Percentiles rank a stretch among this genome's conserved stretches.
These are phyloP conservation scores for Fraxinus latifolia DNA, from an alignment of 305 asterid genomes.

Conservation along the genomic window DNA sequence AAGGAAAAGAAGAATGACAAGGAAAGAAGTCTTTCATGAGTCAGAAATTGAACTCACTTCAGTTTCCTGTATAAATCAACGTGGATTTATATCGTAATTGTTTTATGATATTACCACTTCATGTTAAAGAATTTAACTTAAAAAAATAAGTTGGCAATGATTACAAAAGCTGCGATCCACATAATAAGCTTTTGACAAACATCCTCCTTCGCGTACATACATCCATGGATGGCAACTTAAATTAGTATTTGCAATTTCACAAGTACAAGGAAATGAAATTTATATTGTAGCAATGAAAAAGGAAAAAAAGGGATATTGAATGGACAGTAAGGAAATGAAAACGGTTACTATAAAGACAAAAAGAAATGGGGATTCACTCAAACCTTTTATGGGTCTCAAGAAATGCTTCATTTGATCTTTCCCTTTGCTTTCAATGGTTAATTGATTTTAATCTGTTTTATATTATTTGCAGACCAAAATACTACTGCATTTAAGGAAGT, in stretches of 20 bases:
- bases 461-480: constrained; percentile 61
- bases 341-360: not conserved
- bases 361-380: not conserved
- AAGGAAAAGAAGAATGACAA: not conserved
- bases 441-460: constrained; percentile 14
- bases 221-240: not conserved
- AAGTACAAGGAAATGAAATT: not conserved
- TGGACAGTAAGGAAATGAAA: not conserved
- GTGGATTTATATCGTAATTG: not conserved
- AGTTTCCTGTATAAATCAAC: not conserved
- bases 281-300: not conserved
- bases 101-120: not conserved
- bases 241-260: not conserved
- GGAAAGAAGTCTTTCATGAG: not conserved
- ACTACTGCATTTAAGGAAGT: constrained; percentile 92
- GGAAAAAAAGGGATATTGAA: not conserved
- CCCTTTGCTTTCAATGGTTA: not conserved
- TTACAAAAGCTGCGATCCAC: not conserved
- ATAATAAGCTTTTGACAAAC: not conserved
- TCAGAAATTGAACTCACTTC: not conserved
- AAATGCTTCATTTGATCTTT: not conserved
- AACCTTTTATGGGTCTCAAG: not conserved
- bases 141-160: not conserved
- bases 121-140: not conserved
- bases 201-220: not conserved